Evolutionary conservation across 257 asterid genomes (phyloP).

Genomic region (Gentiana dahurica): DNA sequence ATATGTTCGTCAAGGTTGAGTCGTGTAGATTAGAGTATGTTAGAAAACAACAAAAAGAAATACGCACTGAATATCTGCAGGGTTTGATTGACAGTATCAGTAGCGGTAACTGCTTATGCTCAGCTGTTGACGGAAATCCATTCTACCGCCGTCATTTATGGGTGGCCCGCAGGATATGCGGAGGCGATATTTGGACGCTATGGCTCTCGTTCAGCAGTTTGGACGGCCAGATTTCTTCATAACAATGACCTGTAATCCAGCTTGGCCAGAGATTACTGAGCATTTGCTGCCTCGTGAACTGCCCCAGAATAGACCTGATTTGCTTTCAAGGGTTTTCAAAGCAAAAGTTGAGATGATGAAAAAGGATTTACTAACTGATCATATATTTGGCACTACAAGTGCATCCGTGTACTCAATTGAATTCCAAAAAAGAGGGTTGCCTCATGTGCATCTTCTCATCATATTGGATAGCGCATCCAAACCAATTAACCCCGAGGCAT

Average conservation of each 20-base stretch:
- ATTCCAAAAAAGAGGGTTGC: background rate
- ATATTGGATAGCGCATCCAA: background rate
- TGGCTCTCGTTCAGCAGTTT: background rate
- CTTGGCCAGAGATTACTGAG: background rate
- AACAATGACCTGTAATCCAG: slow-evolving; percentile 1
- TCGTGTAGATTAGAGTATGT: background rate
- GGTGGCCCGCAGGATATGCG: background rate
- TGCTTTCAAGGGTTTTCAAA: background rate
- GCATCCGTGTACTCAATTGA: background rate
- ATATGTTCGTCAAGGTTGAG: slow-evolving; percentile 6
- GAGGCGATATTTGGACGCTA: background rate
- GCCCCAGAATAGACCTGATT: background rate
- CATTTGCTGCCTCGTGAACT: background rate
- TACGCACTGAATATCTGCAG: background rate
- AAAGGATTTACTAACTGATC: background rate
- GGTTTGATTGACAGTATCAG: background rate
- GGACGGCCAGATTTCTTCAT: background rate
- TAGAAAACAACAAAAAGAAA: background rate
- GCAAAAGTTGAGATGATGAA: background rate
- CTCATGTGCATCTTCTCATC: background rate
- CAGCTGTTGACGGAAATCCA: background rate
- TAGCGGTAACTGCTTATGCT: background rate
- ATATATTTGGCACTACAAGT: background rate
- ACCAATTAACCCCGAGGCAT: background rate
- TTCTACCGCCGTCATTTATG: slow-evolving; percentile 1